These are phyloP conservation scores for Kwoniella dendrophila DNA, from an alignment of 768 basidiomycete genomes.

Conservation along the genomic window DNA sequence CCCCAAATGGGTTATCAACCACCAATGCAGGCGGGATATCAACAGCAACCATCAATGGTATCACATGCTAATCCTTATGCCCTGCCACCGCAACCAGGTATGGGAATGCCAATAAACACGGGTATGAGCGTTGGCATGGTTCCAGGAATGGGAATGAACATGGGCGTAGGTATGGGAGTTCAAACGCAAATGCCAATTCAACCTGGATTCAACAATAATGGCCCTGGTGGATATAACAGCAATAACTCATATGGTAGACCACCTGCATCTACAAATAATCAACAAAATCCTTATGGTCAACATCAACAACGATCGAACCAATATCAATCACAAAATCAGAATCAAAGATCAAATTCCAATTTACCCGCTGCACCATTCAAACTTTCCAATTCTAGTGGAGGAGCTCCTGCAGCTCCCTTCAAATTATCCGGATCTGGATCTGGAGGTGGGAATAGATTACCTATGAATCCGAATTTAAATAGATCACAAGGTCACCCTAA, in stretches of 20 bases:
- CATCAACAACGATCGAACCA: background rate
- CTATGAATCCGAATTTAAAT: background rate
- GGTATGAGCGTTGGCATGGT: background rate
- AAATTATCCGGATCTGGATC: slow-evolving; percentile 7
- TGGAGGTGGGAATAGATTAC: background rate
- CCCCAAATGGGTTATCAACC: too few species aligned
- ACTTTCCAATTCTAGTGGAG: background rate
- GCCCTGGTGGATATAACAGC: background rate
- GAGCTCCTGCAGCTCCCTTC: slow-evolving; percentile 15
- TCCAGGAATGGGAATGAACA: background rate
- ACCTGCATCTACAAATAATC: background rate
- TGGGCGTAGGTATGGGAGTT: background rate
- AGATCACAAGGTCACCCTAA: background rate
- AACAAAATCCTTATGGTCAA: slow-evolving; percentile 7
- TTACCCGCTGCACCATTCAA: slow-evolving; percentile 6
- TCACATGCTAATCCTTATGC: too few species aligned
- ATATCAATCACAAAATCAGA: slow-evolving; percentile 4
- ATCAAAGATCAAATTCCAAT: background rate
- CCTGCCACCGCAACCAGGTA: slow-evolving; percentile 1
- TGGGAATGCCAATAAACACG: slow-evolving; percentile 7
- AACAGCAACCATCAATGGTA: background rate
- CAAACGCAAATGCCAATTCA: background rate
- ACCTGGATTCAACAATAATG: slow-evolving; percentile 8
- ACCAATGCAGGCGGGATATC: slow-evolving; percentile 2
- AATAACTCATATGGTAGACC: background rate